Base-by-base conservation (phyloP, 352 stramenopile genomes). In the Stramenopiles sp. region DNA sequence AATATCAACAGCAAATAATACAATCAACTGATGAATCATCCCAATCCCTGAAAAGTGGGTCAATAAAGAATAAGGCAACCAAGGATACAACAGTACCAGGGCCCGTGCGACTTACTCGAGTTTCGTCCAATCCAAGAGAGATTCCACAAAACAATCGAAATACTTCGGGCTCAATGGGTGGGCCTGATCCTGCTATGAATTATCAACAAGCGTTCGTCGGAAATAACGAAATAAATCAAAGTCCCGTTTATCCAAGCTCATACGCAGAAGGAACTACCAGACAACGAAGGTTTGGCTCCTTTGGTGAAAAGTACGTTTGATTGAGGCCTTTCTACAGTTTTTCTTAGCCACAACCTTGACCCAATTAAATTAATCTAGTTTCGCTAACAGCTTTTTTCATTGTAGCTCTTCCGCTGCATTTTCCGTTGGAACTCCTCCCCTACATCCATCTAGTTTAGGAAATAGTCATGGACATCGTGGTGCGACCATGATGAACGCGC, bases 381-480 rank as follows among this genome's bases (percentile, higher is more conserved):
- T n/a, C n/a, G n/a, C n/a, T n/a, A n/a, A n/a, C n/a, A n/a, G n/a
- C n/a, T n/a, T n/a, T n/a, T n/a, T n/a, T n/a, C n/a, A n/a, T n/a
- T n/a, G n/a, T 55, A 55, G 39, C 14, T 4, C 4, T 55, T 4
- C 4, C 22, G 31, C 30, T 33, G 31, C 30, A 33, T 78, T 78
- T 78, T 78, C 71, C 4, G 71, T 78, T 78, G 71, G 71, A 14
- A 78, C 71, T 14, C 71, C 71, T 14, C 71, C 71, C 4, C 22
- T 78, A 8, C 71, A 78, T 33, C 71, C 71, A 78, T 78, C 71
- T 14, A 78, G 71, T 33, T 33, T 78, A 33, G 71, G 71, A 14
- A 55, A 14, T 55, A 78, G 22, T 33, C 22, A 78, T 78, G 71
- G 71, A 33, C 4, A 33, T 78, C 4, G 71, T 14, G 14, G 39